Evolutionary conservation across 2,329 filamentous ascomycete genomes (phyloP).

Genomic region (Tolypocladium cylindrosporum): DNA sequence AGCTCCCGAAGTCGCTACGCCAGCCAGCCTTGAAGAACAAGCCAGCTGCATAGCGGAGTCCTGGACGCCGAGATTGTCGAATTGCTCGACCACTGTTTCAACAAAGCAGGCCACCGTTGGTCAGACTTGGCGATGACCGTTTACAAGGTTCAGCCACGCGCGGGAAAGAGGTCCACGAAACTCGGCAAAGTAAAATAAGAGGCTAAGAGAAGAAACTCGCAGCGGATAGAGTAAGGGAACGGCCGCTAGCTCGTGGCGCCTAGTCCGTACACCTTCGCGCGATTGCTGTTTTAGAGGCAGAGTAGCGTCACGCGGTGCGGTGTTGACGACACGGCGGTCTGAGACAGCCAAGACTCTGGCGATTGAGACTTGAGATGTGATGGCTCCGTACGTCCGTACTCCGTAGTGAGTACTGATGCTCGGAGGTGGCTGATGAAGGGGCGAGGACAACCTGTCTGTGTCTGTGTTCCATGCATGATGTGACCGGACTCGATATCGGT

Average conservation of each 20-base stretch:
- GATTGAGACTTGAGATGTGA: no score
- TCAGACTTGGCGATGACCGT: not conserved
- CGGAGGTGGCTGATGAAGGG: no score
- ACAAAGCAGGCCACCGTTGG: not conserved
- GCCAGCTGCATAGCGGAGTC: no score
- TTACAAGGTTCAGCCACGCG: not conserved
- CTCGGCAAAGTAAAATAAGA: not conserved
- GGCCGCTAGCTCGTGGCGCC: not conserved
- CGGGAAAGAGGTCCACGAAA: not conserved
- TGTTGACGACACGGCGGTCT: not conserved
- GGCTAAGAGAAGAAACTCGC: not conserved
- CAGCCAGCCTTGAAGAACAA: no score
- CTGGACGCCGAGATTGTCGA: no score
- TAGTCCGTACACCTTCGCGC: not conserved
- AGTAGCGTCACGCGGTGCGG: not conserved
- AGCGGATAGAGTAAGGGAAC: not conserved
- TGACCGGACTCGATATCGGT: not conserved
- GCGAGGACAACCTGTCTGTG: not conserved
- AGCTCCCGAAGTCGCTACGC: no score
- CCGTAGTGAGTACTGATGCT: no score
- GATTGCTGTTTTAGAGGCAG: not conserved
- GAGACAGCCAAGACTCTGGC: no score
- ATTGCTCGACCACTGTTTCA: no score
- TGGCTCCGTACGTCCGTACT: no score
- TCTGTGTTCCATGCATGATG: not conserved